Percentiles rank a stretch among this genome's conserved stretches.
Evolutionary conservation across 768 basidiomycete genomes (phyloP).

Genomic region (Leucogyrophana mollusca): DNA sequence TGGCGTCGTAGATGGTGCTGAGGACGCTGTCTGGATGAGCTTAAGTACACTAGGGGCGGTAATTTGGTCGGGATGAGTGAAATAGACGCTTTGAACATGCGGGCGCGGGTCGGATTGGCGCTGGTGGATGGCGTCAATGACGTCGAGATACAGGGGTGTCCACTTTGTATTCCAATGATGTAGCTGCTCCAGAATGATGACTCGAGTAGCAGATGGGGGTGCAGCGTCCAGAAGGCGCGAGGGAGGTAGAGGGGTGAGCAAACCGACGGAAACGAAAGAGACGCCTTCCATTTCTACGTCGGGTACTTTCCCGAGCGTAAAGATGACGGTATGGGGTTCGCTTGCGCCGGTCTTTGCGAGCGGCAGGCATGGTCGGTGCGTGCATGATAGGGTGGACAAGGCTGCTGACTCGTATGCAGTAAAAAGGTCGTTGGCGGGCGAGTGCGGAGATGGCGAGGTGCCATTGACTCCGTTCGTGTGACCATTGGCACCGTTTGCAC

Average conservation of each 20-base stretch:
- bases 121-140: constrained; percentile 70
- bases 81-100: constrained; percentile 57
- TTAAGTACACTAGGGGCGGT: constrained; percentile 45
- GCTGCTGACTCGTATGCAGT: constrained; percentile 69
- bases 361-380: constrained; percentile 61
- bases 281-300: constrained; percentile 54
- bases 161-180: constrained; percentile 78
- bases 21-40: constrained; percentile 45
- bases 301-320: constrained; percentile 61
- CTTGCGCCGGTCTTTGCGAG: constrained; percentile 49
- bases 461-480: constrained; percentile 25
- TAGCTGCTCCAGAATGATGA: constrained; percentile 84
- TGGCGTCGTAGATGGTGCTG: constrained; percentile 37
- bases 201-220: constrained; percentile 58
- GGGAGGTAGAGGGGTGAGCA: constrained; percentile 67
- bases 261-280: constrained; percentile 59
- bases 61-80: constrained; percentile 48
- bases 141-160: constrained; percentile 84
- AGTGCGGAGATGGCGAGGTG: constrained; percentile 11
- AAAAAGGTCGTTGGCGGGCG: constrained; percentile 31
- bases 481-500: constrained; percentile 15
- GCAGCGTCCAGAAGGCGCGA: constrained; percentile 57
- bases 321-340: constrained; percentile 64
- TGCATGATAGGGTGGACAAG: constrained; percentile 58
- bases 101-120: constrained; percentile 48